A percentile compares a stretch with the other conserved stretches of the same genome.
These are phyloP conservation scores for Sphaerulina musiva DNA, from an alignment of 2,329 filamentous ascomycete species.

Conservation along the genomic window DNA sequence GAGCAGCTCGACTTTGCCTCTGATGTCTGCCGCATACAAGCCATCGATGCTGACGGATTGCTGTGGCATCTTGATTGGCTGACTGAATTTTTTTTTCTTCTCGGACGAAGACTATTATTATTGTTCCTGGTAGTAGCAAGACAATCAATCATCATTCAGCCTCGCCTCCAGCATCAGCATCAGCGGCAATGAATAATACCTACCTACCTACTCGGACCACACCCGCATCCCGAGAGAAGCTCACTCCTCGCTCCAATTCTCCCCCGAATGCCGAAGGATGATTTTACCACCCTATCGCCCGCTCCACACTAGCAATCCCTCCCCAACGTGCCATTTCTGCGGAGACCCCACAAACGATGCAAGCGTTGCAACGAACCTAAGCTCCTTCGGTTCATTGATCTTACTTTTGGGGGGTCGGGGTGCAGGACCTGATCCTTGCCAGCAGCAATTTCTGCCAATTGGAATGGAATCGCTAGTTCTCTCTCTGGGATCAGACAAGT, in stretches of 20 bases:
- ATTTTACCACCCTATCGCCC: background rate
- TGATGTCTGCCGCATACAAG: constrained; percentile 41
- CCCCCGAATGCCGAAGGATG: background rate
- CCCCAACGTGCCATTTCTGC: constrained; percentile 2
- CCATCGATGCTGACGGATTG: constrained; percentile 31
- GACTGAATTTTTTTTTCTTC: background rate
- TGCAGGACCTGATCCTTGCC: constrained; percentile 4
- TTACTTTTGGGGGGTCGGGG: constrained; percentile 6
- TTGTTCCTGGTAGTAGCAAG: background rate
- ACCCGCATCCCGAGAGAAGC: too few relatives aligned
- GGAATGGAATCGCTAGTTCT: too few relatives aligned
- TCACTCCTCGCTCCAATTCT: constrained; percentile 7
- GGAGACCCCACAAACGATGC: constrained; percentile 8
- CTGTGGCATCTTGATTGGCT: constrained; percentile 34
- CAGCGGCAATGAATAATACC: too few relatives aligned
- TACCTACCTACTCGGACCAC: too few relatives aligned
- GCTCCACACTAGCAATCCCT: constrained; percentile 6
- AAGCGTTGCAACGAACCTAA: constrained; percentile 2
- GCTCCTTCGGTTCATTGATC: constrained; percentile 5
- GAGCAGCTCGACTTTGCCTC: constrained; percentile 56
- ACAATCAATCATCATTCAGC: background rate
- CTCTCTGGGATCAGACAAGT: too few relatives aligned
- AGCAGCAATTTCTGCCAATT: constrained; percentile 17
- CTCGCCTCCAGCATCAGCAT: constrained; percentile 1
- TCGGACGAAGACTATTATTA: background rate